These are phyloP conservation scores for Plasmodium gaboni DNA, from an alignment of 169 alveolate species.

Conservation along the genomic window DNA sequence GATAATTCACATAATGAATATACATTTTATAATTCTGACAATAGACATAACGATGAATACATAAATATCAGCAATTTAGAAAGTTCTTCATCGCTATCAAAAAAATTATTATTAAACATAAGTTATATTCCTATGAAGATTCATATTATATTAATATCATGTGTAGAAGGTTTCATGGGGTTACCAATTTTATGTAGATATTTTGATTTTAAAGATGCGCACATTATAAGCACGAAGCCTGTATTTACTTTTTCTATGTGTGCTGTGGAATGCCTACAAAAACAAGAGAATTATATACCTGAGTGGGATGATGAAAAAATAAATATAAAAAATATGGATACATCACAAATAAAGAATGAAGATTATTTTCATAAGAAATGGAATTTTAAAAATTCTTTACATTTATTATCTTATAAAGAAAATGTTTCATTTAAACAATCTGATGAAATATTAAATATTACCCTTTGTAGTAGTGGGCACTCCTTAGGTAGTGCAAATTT, in stretches of 20 bases:
- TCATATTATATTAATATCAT: constrained; percentile 71
- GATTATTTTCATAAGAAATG: constrained; percentile 45
- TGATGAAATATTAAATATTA: constrained; percentile 24
- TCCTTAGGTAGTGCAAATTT: constrained; percentile 71
- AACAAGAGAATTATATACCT: constrained; percentile 51
- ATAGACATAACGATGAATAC: constrained; percentile 5
- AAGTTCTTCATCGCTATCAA: constrained; percentile 3
- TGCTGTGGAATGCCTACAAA: constrained; percentile 60
- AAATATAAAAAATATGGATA: neutral
- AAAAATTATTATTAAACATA: constrained; percentile 42
- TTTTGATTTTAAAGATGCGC: constrained; percentile 67
- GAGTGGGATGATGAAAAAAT: constrained; percentile 31
- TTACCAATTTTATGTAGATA: constrained; percentile 71
- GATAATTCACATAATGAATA: no score
- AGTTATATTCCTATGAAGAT: constrained; percentile 62
- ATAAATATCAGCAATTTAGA: constrained; percentile 55
- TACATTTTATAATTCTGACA: neutral
- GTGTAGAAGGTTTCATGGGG: constrained; percentile 65
- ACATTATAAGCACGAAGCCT: constrained; percentile 44
- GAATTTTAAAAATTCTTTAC: constrained; percentile 41
- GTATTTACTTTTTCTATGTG: constrained; percentile 44
- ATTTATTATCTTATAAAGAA: constrained; percentile 72
- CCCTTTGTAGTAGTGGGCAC: constrained; percentile 62
- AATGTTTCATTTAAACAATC: constrained; percentile 36
- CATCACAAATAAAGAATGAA: constrained; percentile 4